Percentiles rank a stretch among this genome's conserved stretches.
phyloP scores from a whole-genome alignment of 139 green algal genomes.

The Coelastrella sp. region DNA sequence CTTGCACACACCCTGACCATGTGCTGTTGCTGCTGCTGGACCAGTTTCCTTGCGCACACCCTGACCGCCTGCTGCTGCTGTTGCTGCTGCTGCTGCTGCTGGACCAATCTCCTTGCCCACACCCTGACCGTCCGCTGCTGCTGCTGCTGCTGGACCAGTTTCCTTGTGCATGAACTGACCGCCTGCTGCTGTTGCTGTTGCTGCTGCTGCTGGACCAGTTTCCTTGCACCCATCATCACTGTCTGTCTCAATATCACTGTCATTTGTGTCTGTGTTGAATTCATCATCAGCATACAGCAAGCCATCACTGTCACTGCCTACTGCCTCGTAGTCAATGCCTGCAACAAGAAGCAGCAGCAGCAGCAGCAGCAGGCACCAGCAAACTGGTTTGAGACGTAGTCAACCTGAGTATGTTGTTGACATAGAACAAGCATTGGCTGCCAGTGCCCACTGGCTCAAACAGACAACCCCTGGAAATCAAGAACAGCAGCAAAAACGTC shows the following conservation, averaged over 20 bases:
- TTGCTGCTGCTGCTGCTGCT: constrained; percentile 17
- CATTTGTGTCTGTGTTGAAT: not conserved
- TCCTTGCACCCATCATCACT: not conserved
- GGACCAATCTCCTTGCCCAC: not conserved
- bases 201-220: not conserved
- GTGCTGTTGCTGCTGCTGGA: no score
- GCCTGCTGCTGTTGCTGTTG: not conserved
- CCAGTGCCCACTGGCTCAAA: no score
- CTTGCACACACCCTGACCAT: no score
- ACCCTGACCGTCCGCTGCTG: not conserved
- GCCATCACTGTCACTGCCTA: not conserved
- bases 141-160: no score
- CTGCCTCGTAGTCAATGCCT: not conserved
- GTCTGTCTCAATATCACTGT: not conserved
- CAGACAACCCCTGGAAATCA: no score
- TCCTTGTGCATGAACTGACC: not conserved
- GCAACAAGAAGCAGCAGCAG: not conserved
- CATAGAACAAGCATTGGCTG: no score
- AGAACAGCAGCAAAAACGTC: no score
- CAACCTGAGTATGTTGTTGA: no score
- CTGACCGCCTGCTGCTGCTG: no score
- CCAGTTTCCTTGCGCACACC: no score
- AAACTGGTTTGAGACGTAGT: no score
- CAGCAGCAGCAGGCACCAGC: no score
- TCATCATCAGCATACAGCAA: not conserved